Evolutionary conservation across 2,329 filamentous ascomycete species (phyloP).

Genomic region (Sporothrix dimorphospora): DNA sequence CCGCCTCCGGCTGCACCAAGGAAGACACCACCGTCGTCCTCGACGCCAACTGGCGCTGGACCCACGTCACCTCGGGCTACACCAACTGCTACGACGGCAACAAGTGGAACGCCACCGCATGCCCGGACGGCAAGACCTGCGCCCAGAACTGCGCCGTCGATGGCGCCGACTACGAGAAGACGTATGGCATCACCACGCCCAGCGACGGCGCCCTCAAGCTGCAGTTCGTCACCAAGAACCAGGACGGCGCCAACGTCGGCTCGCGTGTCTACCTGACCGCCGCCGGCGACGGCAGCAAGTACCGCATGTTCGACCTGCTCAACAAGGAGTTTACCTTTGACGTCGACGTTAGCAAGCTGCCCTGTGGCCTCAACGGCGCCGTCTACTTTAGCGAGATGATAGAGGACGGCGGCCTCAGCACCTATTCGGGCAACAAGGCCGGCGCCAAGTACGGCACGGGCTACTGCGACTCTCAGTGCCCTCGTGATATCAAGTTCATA

Average conservation of each 20-base stretch:
- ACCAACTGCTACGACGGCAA: constrained; percentile 56
- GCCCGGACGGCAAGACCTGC: constrained; percentile 53
- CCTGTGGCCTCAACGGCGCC: constrained; percentile 62
- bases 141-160: constrained; percentile 60
- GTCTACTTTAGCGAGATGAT: constrained; percentile 58
- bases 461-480: constrained; percentile 53
- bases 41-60: constrained; percentile 63
- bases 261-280: constrained; percentile 42
- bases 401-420: constrained; percentile 51
- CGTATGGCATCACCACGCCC: constrained; percentile 55
- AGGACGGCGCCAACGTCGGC: constrained; percentile 46
- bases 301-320: constrained; percentile 57
- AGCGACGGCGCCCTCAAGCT: constrained; percentile 52
- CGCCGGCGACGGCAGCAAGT: constrained; percentile 36
- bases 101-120: constrained; percentile 51
- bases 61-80: constrained; percentile 51
- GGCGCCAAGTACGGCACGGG: constrained; percentile 58
- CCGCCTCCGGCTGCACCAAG: constrained; percentile 51
- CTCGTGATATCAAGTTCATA: constrained; percentile 53
- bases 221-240: constrained; percentile 48
- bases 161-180: constrained; percentile 54
- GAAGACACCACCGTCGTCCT: constrained; percentile 54
- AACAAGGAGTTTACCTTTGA: constrained; percentile 68
- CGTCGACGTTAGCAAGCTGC: constrained; percentile 63
- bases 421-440: constrained; percentile 49